These are phyloP conservation scores for Xylaria hypoxylon DNA, from an alignment of 2,329 filamentous ascomycete genomes.

Conservation along the genomic window DNA sequence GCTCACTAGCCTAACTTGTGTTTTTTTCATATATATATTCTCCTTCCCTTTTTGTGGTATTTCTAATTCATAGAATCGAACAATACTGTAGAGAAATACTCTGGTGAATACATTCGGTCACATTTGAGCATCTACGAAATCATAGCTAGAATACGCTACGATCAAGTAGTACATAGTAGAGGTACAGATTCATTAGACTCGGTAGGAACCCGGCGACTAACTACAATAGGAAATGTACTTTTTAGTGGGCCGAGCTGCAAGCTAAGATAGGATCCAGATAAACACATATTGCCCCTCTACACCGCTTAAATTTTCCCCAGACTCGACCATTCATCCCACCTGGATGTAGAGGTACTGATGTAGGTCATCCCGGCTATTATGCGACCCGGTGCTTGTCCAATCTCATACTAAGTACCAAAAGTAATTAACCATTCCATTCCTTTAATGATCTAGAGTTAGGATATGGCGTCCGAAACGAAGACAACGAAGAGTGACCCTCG, in stretches of 20 bases:
- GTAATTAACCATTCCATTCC: neutral
- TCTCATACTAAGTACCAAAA: neutral
- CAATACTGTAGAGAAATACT: no score
- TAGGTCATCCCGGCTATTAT: neutral
- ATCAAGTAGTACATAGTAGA: no score
- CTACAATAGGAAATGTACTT: no score
- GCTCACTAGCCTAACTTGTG: no score
- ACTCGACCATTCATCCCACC: neutral
- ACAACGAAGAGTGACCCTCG: constrained; percentile 60
- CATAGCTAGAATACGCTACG: no score
- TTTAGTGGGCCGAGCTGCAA: constrained; percentile 5
- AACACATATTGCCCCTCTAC: constrained; percentile 29
- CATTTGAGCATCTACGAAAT: no score
- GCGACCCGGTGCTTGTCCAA: neutral
- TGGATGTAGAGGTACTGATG: neutral
- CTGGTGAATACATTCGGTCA: no score
- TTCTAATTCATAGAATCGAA: no score
- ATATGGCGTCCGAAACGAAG: constrained; percentile 52
- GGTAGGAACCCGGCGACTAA: no score
- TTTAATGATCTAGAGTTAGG: neutral
- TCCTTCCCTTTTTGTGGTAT: no score
- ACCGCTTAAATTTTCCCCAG: constrained; percentile 40
- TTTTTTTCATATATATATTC: no score
- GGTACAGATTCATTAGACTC: no score
- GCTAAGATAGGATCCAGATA: constrained; percentile 25